Evolutionary conservation across 768 basidiomycete species (phyloP).

Genomic region (Baorangia bicolor): DNA sequence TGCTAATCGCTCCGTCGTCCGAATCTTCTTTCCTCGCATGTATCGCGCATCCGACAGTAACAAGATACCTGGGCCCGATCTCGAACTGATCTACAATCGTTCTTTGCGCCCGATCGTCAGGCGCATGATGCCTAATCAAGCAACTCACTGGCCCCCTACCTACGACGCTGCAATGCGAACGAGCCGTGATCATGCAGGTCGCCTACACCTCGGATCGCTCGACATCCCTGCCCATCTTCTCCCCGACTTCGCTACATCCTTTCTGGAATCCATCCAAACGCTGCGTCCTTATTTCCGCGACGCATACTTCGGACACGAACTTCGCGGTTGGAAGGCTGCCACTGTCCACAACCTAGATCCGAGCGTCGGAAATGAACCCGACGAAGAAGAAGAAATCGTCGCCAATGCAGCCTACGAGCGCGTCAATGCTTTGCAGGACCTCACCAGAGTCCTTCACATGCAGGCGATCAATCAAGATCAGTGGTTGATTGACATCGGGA

Average conservation of each 20-base stretch:
- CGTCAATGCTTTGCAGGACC: neutral
- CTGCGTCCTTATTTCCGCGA: neutral
- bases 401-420: no score
- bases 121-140: neutral
- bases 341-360: slow-evolving; percentile 5
- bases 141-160: neutral
- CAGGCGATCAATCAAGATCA: neutral
- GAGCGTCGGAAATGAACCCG: no score
- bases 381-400: no score
- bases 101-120: neutral
- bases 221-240: neutral
- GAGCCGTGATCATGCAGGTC: neutral
- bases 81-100: neutral
- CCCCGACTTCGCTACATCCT: neutral
- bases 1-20: neutral
- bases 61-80: neutral
- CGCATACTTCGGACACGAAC: slow-evolving; percentile 13
- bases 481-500: neutral
- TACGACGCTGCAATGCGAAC: neutral
- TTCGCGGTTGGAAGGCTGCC: slow-evolving; percentile 4
- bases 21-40: slow-evolving; percentile 2
- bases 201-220: neutral
- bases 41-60: neutral
- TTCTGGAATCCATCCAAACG: neutral
- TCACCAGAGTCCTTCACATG: neutral